Percentiles rank a stretch among this genome's conserved stretches.
Evolutionary conservation across 2,329 filamentous ascomycete species (phyloP).

Genomic region (Conoideocrella luteorostrata): DNA sequence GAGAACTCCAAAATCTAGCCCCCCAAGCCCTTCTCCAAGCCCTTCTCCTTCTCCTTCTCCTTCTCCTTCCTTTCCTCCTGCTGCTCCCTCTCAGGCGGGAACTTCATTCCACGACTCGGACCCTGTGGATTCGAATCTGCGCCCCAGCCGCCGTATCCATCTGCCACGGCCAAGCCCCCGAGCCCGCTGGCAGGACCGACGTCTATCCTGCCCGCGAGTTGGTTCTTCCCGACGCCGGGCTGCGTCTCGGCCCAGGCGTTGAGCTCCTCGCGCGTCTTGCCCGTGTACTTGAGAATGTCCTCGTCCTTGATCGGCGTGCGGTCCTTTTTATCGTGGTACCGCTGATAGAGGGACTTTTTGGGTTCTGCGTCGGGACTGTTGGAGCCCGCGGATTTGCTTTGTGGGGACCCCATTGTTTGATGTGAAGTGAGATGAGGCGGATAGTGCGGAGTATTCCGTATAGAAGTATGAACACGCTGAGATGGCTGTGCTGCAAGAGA

Average conservation of each 20-base stretch:
- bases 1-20: no score
- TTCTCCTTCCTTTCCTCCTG: no score
- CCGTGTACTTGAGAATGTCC: constrained; percentile 35
- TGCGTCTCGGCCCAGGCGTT: constrained; percentile 29
- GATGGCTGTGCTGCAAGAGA: no score
- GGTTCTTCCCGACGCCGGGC: constrained; percentile 35
- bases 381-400: neutral
- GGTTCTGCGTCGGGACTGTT: constrained; percentile 1
- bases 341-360: constrained; percentile 25
- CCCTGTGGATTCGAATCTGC: constrained; percentile 19
- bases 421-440: no score
- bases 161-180: constrained; percentile 21
- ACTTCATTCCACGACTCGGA: constrained; percentile 27
- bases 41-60: no score
- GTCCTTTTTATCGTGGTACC: constrained; percentile 25
- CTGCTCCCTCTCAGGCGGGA: constrained; percentile 20
- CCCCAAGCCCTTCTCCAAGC: no score
- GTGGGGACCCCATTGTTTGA: constrained; percentile 8
- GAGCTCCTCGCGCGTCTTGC: constrained; percentile 29
- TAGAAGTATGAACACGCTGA: no score
- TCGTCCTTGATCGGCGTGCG: constrained; percentile 28
- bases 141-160: constrained; percentile 30
- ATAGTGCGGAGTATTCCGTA: no score
- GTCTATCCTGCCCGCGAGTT: constrained; percentile 27
- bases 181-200: constrained; percentile 25